Percentiles rank a stretch among this genome's conserved stretches.
phyloP scores from a whole-genome alignment of 2,329 filamentous ascomycete species.

The Botrytis deweyae region DNA sequence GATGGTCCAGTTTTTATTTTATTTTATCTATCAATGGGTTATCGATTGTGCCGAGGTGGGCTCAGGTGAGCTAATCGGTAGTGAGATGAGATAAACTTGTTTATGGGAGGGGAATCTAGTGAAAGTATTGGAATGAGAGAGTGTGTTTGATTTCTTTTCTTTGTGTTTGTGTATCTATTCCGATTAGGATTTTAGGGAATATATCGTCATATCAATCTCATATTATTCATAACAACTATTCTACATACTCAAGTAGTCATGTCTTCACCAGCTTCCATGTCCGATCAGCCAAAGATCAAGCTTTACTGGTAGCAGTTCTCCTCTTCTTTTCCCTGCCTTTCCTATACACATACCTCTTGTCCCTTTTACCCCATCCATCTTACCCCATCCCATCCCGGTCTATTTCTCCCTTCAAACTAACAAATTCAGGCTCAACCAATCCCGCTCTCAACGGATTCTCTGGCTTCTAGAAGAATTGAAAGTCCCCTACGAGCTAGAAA shows the following conservation, averaged over 20 bases:
- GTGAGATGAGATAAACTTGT: not conserved
- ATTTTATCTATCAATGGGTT: not conserved
- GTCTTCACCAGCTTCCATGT: constrained; percentile 14
- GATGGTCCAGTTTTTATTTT: constrained; percentile 2
- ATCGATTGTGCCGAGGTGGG: not conserved
- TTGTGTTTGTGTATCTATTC: not conserved
- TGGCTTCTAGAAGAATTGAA: constrained; percentile 71
- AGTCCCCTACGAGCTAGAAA: constrained; percentile 74
- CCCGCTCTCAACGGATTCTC: constrained; percentile 59
- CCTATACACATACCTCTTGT: constrained; percentile 34
- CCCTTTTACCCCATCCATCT: constrained; percentile 43
- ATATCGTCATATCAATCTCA: not conserved
- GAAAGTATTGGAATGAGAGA: not conserved
- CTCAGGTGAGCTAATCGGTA: not conserved
- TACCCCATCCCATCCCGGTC: not conserved
- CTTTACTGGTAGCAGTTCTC: constrained; percentile 51
- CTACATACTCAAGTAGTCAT: not conserved
- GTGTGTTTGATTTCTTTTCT: not conserved
- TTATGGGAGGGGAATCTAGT: not conserved
- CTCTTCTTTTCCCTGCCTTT: not conserved
- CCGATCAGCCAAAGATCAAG: constrained; percentile 48
- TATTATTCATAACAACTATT: not conserved
- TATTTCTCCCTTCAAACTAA: constrained; percentile 19
- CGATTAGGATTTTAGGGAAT: not conserved
- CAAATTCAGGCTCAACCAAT: constrained; percentile 37